A percentile compares a stretch with the other conserved stretches of the same genome.
Evolutionary conservation across 164 flowering plant genomes (phyloP).

Genomic region (Echeveria elegans): DNA sequence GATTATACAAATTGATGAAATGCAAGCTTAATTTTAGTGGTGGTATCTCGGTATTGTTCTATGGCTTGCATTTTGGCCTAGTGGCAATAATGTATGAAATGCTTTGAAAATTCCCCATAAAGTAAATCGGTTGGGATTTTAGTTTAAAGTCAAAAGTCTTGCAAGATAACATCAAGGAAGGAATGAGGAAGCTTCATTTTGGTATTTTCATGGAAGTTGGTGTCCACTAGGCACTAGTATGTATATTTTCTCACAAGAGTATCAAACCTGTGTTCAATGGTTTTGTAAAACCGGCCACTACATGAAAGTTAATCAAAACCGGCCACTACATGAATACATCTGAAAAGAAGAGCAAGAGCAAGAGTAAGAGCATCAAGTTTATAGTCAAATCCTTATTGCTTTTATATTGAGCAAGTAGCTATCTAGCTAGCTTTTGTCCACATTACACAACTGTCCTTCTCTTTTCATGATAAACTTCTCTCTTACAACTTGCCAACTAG

Average conservation of each 20-base stretch:
- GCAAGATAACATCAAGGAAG: background rate
- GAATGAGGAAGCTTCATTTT: constrained; percentile 5
- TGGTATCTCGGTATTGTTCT: no score
- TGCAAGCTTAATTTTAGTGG: background rate
- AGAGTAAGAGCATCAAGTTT: background rate
- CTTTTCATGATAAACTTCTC: background rate
- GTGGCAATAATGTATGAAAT: background rate
- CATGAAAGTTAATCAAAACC: no score
- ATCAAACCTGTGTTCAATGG: background rate
- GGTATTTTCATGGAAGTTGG: background rate
- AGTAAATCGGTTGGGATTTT: background rate
- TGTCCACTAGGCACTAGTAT: background rate
- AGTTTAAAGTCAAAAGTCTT: background rate
- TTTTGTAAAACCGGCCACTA: background rate
- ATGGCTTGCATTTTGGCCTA: background rate
- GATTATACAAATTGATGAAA: background rate
- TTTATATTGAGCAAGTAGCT: background rate
- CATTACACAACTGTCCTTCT: background rate
- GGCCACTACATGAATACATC: background rate
- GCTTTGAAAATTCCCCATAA: background rate
- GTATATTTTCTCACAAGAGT: background rate
- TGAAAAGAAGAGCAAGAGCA: background rate
- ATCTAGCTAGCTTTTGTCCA: background rate
- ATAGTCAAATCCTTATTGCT: background rate
- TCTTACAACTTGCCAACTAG: background rate